Percentiles rank a stretch among this genome's conserved stretches.
These are phyloP conservation scores for Setomelanomma holmii DNA, from an alignment of 2,329 filamentous ascomycete species.

Conservation along the genomic window DNA sequence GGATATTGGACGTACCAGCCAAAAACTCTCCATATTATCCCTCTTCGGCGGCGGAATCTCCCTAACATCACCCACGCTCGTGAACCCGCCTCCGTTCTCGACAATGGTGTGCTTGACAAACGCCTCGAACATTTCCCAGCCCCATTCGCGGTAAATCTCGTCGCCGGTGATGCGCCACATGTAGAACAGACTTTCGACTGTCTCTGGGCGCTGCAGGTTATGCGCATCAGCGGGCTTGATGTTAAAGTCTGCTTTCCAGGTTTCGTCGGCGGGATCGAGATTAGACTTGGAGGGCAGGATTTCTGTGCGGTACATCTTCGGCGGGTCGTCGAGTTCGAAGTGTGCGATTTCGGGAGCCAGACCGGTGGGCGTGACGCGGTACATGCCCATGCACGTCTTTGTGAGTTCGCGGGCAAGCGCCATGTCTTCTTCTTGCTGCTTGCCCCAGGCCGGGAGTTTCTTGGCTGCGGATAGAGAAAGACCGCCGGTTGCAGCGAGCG, in stretches of 20 bases:
- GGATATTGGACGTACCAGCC: slow-evolving; percentile 72
- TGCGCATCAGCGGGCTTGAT: slow-evolving; percentile 85
- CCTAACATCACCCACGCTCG: slow-evolving; percentile 78
- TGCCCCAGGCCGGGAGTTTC: slow-evolving; percentile 73
- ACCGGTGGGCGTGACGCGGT: slow-evolving; percentile 86
- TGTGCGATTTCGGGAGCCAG: slow-evolving; percentile 95
- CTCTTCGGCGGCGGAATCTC: slow-evolving; percentile 70
- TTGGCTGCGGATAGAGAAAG: slow-evolving; percentile 76
- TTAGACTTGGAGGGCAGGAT: slow-evolving; percentile 54
- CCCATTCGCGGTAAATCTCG: slow-evolving; percentile 88
- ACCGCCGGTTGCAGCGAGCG: slow-evolving; percentile 83
- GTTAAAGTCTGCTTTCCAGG: slow-evolving; percentile 79
- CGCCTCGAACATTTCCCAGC: slow-evolving; percentile 96
- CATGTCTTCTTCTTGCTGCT: slow-evolving; percentile 85
- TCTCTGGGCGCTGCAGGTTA: slow-evolving; percentile 95
- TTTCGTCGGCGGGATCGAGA: slow-evolving; percentile 55
- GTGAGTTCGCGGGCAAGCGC: slow-evolving; percentile 86
- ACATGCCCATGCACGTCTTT: slow-evolving; percentile 98
- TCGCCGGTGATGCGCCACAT: slow-evolving; percentile 99
- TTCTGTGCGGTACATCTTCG: slow-evolving; percentile 62
- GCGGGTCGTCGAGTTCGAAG: slow-evolving; percentile 77
- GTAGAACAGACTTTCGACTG: slow-evolving; percentile 94
- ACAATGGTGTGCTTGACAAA: slow-evolving; percentile 88
- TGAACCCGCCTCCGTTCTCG: slow-evolving; percentile 79
- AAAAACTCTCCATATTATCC: slow-evolving; percentile 99